phyloP scores from a whole-genome alignment of 169 alveolate species.

The Eimeria maxima region DNA sequence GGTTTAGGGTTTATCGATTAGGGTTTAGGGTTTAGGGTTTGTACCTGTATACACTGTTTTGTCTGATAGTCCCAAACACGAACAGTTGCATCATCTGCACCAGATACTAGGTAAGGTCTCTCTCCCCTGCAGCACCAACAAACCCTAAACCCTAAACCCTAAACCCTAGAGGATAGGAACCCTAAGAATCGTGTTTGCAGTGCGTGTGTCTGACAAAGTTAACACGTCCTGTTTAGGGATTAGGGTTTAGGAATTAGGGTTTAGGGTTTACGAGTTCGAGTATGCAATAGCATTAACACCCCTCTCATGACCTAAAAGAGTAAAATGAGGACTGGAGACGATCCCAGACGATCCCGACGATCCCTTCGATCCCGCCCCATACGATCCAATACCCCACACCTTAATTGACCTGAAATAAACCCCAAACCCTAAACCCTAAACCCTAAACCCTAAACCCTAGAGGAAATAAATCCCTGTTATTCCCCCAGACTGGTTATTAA shows the following conservation, averaged over 20 bases:
- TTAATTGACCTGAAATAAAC: constrained; percentile 92
- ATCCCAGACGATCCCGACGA: constrained; percentile 81
- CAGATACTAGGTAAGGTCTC: constrained; percentile 97
- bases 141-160: constrained; percentile 44
- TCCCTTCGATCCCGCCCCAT: constrained; percentile 61
- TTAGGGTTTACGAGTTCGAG: constrained; percentile 83
- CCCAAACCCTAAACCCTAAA: constrained; percentile 37
- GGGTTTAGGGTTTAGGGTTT: constrained; percentile 34
- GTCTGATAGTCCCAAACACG: constrained; percentile 99
- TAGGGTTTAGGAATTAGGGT: neutral
- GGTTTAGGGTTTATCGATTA: too few species aligned
- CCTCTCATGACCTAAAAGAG: constrained; percentile 98
- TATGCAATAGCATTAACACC: constrained; percentile 99
- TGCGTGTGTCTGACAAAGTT: too few species aligned
- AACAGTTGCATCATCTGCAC: constrained; percentile 98
- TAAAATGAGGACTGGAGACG: constrained; percentile 95
- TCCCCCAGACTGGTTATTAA: too few species aligned
- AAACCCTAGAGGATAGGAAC: constrained; percentile 13
- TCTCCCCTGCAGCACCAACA: constrained; percentile 83
- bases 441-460: constrained; percentile 50
- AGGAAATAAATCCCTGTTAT: too few species aligned
- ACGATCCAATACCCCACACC: constrained; percentile 94
- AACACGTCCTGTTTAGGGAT: too few species aligned
- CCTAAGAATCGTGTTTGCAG: neutral
- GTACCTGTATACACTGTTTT: constrained; percentile 96